Percentiles rank a stretch among this genome's conserved stretches.
phyloP scores from a whole-genome alignment of 192 early-diverging fungal species.

The Cetraspora pellucida region DNA sequence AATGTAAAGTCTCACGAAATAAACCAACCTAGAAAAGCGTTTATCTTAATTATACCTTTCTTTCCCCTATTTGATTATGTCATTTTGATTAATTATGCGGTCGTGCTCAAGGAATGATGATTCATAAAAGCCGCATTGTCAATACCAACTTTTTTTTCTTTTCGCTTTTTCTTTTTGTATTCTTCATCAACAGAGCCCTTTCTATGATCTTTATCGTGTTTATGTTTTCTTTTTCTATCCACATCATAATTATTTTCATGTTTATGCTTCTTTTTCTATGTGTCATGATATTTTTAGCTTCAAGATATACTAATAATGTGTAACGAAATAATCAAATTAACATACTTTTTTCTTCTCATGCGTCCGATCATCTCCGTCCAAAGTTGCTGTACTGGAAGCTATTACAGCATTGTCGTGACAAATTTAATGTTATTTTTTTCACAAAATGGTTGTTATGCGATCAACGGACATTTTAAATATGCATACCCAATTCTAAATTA shows the following conservation, averaged over 20 bases:
- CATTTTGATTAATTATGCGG: too few species aligned
- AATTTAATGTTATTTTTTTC: background rate
- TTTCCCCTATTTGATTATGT: too few species aligned
- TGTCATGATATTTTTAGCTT: too few species aligned
- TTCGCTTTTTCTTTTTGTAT: conserved; percentile 16
- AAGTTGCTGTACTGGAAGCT: background rate
- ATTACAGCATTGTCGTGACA: background rate
- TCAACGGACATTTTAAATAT: background rate
- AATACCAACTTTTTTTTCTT: background rate
- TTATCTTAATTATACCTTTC: too few species aligned
- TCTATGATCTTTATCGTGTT: conserved; percentile 16
- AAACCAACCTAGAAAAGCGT: too few species aligned
- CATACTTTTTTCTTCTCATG: conserved; percentile 12
- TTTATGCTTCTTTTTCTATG: conserved; percentile 3
- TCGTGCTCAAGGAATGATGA: too few species aligned
- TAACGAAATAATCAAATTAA: background rate
- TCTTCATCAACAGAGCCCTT: background rate
- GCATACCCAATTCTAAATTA: background rate
- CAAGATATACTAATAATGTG: background rate
- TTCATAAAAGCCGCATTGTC: too few species aligned
- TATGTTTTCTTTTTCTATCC: conserved; percentile 18
- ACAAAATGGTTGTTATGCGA: background rate
- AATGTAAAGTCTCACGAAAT: too few species aligned
- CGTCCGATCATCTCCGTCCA: background rate
- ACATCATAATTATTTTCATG: conserved; percentile 5